Evolutionary conservation across 164 flowering plant genomes (phyloP).

Genomic region (Echeveria elegans): DNA sequence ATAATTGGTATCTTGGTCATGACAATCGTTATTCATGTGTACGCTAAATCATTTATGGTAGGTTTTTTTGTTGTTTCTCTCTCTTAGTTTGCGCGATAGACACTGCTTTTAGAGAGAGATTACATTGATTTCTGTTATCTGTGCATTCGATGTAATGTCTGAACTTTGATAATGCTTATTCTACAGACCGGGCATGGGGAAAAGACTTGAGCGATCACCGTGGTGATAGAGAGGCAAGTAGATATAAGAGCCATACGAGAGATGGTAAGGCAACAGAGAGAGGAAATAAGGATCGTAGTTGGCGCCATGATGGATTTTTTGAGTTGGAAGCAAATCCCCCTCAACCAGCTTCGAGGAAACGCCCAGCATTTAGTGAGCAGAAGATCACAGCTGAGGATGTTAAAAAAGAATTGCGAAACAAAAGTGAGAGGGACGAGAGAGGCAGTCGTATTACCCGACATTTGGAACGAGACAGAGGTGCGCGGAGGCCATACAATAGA

Average conservation of each 20-base stretch:
- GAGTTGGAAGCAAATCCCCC: slow-evolving; percentile 40
- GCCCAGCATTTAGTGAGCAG: slow-evolving; percentile 85
- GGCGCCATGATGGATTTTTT: slow-evolving; percentile 67
- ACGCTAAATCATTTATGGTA: not conserved
- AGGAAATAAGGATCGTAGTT: slow-evolving; percentile 26
- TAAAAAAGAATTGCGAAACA: slow-evolving; percentile 24
- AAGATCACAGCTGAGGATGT: slow-evolving; percentile 37
- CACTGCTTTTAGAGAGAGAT: not conserved
- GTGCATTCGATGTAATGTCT: not conserved
- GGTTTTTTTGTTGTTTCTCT: not conserved
- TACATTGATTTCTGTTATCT: not conserved
- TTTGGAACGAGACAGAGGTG: slow-evolving; percentile 24
- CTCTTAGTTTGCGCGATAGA: not conserved
- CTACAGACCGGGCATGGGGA: slow-evolving; percentile 52
- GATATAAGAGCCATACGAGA: slow-evolving; percentile 19
- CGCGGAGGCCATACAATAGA: slow-evolving; percentile 21
- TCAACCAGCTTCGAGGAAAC: slow-evolving; percentile 42
- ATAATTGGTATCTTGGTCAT: not conserved
- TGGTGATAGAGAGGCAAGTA: slow-evolving; percentile 21
- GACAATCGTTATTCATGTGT: not conserved
- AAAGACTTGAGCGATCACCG: slow-evolving; percentile 35
- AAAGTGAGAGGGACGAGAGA: slow-evolving; percentile 38
- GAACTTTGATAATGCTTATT: not conserved
- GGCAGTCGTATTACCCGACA: slow-evolving; percentile 21
- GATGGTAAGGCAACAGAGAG: slow-evolving; percentile 29